A percentile compares a stretch with the other conserved stretches of the same genome.
phyloP scores from a whole-genome alignment of 2,329 filamentous ascomycete genomes.

The Nemania diffusa region DNA sequence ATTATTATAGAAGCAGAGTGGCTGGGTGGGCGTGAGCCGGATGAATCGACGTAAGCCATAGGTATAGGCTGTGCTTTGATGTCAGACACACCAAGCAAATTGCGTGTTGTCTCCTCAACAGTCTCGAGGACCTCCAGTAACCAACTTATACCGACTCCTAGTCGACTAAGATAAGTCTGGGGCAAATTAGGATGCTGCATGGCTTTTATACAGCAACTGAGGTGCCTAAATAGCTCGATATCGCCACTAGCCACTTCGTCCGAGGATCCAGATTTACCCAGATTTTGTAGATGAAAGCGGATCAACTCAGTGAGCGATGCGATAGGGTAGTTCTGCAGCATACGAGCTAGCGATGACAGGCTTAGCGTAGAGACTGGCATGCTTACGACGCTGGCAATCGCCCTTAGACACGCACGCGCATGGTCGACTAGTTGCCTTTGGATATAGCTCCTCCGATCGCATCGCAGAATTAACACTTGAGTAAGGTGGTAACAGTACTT shows the following conservation, averaged over 20 bases:
- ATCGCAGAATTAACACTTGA: constrained; percentile 21
- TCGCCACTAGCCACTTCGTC: constrained; percentile 14
- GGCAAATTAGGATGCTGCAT: constrained; percentile 24
- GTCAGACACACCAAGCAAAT: background rate
- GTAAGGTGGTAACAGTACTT: constrained; percentile 23
- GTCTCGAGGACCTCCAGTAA: constrained; percentile 15
- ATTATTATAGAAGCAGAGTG: background rate
- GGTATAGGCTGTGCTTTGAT: constrained; percentile 1
- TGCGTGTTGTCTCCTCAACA: background rate
- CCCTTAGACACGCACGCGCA: constrained; percentile 14
- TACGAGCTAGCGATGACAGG: constrained; percentile 13
- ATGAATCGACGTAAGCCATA: background rate
- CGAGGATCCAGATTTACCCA: background rate
- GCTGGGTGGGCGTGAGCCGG: background rate
- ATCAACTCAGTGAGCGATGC: constrained; percentile 21
- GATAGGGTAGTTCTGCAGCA: constrained; percentile 23
- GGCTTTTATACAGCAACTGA: constrained; percentile 9
- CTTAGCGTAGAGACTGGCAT: constrained; percentile 11
- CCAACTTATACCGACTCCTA: constrained; percentile 17
- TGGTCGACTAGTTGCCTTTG: constrained; percentile 18
- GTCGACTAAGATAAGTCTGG: constrained; percentile 21
- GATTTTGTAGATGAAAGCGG: constrained; percentile 12
- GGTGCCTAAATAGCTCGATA: constrained; percentile 17
- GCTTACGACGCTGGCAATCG: constrained; percentile 8
- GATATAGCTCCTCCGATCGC: constrained; percentile 10